These are phyloP conservation scores for Saprolegnia parasitica DNA, from an alignment of 352 stramenopile species.

Conservation along the genomic window DNA sequence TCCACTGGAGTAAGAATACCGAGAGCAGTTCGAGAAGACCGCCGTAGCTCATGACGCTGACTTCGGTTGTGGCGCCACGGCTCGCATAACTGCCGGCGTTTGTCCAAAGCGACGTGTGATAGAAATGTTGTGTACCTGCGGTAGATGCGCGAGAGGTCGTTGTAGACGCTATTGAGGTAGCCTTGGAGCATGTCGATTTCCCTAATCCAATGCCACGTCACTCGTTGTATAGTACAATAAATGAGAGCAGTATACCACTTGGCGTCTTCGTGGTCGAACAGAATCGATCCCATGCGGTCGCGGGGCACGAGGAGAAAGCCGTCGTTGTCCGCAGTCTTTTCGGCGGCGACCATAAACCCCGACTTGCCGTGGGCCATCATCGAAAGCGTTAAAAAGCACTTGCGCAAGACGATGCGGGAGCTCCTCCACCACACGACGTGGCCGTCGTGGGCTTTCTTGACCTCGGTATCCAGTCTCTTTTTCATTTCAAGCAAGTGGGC, in stretches of 20 bases:
- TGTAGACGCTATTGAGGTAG: conserved; percentile 60
- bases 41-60: conserved; percentile 46
- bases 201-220: conserved; percentile 30
- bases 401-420: conserved; percentile 63
- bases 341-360: conserved; percentile 52
- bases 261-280: conserved; percentile 22
- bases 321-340: conserved; percentile 51
- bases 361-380: conserved; percentile 56
- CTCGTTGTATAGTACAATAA: background rate
- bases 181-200: conserved; percentile 69
- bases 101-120: background rate
- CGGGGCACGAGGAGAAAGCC: conserved; percentile 35
- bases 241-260: conserved; percentile 18
- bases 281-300: conserved; percentile 8
- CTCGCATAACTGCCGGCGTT: conserved; percentile 10
- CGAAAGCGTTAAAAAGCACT: conserved; percentile 72
- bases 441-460: conserved; percentile 53
- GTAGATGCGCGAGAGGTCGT: conserved; percentile 71
- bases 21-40: conserved; percentile 55
- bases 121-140: conserved; percentile 37
- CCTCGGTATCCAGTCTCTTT: conserved; percentile 50
- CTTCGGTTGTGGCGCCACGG: conserved; percentile 38
- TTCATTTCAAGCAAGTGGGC: conserved; percentile 73
- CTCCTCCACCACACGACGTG: conserved; percentile 68
- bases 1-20: conserved; percentile 12